phyloP scores from a whole-genome alignment of 2,329 filamentous ascomycete species.

The Aureobasidium mangrovei region DNA sequence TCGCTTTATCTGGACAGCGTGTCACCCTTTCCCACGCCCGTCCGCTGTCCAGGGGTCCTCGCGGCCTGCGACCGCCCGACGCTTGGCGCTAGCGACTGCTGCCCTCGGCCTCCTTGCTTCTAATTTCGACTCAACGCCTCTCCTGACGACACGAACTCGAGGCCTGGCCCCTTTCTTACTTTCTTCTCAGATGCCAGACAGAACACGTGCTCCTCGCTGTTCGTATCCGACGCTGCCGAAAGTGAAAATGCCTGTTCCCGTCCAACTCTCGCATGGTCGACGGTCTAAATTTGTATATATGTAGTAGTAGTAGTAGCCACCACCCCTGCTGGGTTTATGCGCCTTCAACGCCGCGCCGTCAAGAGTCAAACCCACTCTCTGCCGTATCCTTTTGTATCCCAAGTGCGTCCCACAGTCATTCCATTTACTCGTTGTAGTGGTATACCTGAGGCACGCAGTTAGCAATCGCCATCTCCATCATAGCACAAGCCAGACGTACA shows the following conservation, averaged over 20 bases:
- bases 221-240: too few species aligned
- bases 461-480: background rate
- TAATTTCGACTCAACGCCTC: constrained; percentile 9
- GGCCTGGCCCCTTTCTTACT: too few species aligned
- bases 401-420: background rate
- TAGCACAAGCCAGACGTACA: constrained; percentile 46
- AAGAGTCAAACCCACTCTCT: background rate
- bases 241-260: background rate
- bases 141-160: constrained; percentile 10
- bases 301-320: background rate
- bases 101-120: constrained; percentile 3
- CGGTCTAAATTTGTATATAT: constrained; percentile 13
- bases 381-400: background rate
- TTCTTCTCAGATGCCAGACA: too few species aligned
- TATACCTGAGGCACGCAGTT: constrained; percentile 53
- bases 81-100: background rate
- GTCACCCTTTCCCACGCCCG: background rate
- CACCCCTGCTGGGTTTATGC: background rate
- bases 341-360: constrained; percentile 13
- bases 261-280: background rate
- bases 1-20: constrained; percentile 4
- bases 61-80: background rate
- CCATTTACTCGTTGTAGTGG: constrained; percentile 71
- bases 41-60: background rate
- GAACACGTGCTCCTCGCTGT: too few species aligned